These are phyloP conservation scores for Echites panduratus DNA, from an alignment of 257 asterid species.

Conservation along the genomic window DNA sequence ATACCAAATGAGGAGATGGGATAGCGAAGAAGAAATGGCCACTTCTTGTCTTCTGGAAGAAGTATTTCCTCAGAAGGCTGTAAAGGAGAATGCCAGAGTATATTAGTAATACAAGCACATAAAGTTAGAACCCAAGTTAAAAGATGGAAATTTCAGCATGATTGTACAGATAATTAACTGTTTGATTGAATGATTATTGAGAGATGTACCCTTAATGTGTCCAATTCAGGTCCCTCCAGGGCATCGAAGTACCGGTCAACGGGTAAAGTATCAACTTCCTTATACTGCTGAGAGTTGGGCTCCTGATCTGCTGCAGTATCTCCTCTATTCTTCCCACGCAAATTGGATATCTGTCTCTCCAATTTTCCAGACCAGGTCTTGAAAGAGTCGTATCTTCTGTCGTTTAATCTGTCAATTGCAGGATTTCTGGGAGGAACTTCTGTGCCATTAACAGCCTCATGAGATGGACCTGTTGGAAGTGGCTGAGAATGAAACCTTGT, in stretches of 20 bases:
- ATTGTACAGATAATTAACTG: no score
- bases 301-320: conserved; percentile 25
- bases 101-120: background rate
- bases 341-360: conserved; percentile 58
- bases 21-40: conserved; percentile 90
- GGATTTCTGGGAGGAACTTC: conserved; percentile 31
- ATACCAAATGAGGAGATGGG: conserved; percentile 76
- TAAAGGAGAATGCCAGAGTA: conserved; percentile 4
- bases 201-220: conserved; percentile 52
- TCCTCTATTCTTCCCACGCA: conserved; percentile 36
- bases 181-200: no score
- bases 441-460: conserved; percentile 18
- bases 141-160: background rate
- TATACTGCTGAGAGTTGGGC: conserved; percentile 18
- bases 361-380: conserved; percentile 77
- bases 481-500: conserved; percentile 57
- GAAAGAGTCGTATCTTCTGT: conserved; percentile 61
- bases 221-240: conserved; percentile 81
- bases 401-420: conserved; percentile 31
- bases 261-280: conserved; percentile 33
- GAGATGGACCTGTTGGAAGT: conserved; percentile 36
- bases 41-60: conserved; percentile 66
- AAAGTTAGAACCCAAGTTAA: background rate
- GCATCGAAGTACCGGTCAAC: conserved; percentile 79
- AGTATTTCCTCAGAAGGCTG: conserved; percentile 66